Conservation (phyloP, 2,329 filamentous ascomycete genomes). For the Talaromyces piceae region DNA sequence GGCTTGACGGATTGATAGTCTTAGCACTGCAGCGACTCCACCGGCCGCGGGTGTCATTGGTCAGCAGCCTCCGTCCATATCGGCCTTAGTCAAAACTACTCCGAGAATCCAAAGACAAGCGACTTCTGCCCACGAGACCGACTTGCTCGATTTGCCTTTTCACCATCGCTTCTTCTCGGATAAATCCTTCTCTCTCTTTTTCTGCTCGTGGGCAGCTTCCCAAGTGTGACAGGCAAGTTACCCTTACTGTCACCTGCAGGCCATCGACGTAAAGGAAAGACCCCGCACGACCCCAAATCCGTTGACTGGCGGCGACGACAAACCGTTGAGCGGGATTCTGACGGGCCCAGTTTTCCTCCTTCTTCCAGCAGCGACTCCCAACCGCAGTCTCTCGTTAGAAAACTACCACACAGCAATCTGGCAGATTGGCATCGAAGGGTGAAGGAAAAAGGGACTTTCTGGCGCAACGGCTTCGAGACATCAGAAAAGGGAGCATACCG, state of each 20-base stretch:
- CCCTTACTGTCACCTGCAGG: slow-evolving; percentile 9
- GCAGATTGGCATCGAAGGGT: background rate
- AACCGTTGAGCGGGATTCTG: background rate
- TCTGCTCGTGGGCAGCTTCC: slow-evolving; percentile 6
- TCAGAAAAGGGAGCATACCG: slow-evolving; percentile 7
- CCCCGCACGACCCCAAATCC: slow-evolving; percentile 22
- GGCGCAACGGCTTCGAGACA: background rate
- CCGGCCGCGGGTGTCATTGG: background rate
- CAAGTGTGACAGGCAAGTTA: slow-evolving; percentile 17
- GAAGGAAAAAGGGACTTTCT: background rate
- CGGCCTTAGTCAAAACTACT: background rate
- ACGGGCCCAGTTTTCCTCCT: background rate
- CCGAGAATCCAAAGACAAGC: background rate
- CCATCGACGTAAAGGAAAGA: slow-evolving; percentile 20
- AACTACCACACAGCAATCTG: background rate
- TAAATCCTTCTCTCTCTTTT: background rate
- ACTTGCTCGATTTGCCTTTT: background rate
- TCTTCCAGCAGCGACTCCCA: background rate
- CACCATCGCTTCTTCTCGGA: background rate
- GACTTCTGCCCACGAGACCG: background rate
- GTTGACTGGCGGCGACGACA: background rate
- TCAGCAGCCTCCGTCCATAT: background rate
- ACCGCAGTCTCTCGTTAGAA: background rate
- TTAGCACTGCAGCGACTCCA: background rate
- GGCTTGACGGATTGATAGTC: background rate